Evolutionary conservation across 1,284 basidiomycete species (phyloP).

Genomic region (Cutaneotrichosporon curvatum): DNA sequence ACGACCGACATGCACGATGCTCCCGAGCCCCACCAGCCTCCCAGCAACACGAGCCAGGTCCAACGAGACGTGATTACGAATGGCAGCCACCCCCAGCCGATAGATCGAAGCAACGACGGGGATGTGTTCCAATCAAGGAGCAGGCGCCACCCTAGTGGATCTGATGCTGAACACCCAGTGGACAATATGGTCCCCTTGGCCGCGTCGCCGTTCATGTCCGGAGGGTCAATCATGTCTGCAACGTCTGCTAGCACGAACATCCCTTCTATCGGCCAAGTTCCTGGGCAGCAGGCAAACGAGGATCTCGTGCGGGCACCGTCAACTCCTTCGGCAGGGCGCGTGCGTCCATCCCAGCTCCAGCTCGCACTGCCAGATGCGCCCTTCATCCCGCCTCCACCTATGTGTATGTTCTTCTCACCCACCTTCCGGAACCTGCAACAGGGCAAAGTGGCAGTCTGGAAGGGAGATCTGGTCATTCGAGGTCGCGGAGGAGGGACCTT

Average conservation of each 20-base stretch:
- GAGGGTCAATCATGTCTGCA: conserved; percentile 4
- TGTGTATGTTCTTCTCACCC: conserved; percentile 45
- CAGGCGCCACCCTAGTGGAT: background rate
- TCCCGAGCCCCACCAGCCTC: too few relatives aligned
- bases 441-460: conserved; percentile 41
- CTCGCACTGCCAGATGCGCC: conserved; percentile 27
- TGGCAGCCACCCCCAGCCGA: too few relatives aligned
- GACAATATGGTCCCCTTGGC: background rate
- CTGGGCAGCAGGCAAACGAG: background rate
- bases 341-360: conserved; percentile 14
- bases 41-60: too few relatives aligned
- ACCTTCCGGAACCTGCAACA: conserved; percentile 36
- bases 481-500: conserved; percentile 39
- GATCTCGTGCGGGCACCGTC: too few relatives aligned
- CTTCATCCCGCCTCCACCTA: conserved; percentile 41
- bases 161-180: background rate
- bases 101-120: too few relatives aligned
- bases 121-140: too few relatives aligned
- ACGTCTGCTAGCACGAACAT: conserved; percentile 10
- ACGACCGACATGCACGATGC: conserved; percentile 21
- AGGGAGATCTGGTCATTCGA: conserved; percentile 35
- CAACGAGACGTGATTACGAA: too few relatives aligned
- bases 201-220: conserved; percentile 16
- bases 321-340: background rate
- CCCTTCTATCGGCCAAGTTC: conserved; percentile 5